phyloP scores from a whole-genome alignment of 495 filamentous ascomycete genomes.

The Hypoxylon lienhwacheense region DNA sequence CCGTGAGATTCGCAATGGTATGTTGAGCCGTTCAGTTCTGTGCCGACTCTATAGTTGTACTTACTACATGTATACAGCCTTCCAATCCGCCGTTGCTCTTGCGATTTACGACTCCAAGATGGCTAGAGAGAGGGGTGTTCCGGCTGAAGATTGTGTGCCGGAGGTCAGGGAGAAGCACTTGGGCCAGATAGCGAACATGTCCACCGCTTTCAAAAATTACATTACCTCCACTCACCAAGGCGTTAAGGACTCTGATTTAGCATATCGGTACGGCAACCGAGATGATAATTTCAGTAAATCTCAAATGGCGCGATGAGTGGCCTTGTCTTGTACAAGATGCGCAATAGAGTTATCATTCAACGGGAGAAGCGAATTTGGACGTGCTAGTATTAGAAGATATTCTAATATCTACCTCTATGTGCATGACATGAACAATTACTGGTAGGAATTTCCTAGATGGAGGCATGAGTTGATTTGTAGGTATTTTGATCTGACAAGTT shows the following conservation, averaged over 20 bases:
- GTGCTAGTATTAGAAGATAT: too few relatives aligned
- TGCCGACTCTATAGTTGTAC: not conserved
- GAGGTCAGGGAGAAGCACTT: constrained; percentile 11
- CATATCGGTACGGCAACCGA: constrained; percentile 5
- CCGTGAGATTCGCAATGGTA: constrained; percentile 13
- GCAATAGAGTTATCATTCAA: not conserved
- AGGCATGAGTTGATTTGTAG: too few relatives aligned
- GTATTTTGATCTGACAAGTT: too few relatives aligned
- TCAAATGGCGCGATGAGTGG: not conserved
- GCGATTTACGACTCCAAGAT: constrained; percentile 10
- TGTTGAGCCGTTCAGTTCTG: not conserved
- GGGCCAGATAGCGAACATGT: constrained; percentile 11
- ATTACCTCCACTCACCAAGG: constrained; percentile 12
- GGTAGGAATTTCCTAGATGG: too few relatives aligned
- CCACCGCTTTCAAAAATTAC: constrained; percentile 12
- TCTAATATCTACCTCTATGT: too few relatives aligned
- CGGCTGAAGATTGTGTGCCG: constrained; percentile 5
- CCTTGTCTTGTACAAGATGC: not conserved
- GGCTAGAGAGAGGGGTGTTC: constrained; percentile 3
- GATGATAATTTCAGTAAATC: constrained; percentile 4
- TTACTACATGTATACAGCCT: not conserved
- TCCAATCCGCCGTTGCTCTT: constrained; percentile 14
- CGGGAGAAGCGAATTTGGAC: too few relatives aligned
- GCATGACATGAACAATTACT: too few relatives aligned
- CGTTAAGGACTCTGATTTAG: constrained; percentile 4